Conservation (phyloP, 2,329 filamentous ascomycete genomes). For the Xylaria sp. region DNA sequence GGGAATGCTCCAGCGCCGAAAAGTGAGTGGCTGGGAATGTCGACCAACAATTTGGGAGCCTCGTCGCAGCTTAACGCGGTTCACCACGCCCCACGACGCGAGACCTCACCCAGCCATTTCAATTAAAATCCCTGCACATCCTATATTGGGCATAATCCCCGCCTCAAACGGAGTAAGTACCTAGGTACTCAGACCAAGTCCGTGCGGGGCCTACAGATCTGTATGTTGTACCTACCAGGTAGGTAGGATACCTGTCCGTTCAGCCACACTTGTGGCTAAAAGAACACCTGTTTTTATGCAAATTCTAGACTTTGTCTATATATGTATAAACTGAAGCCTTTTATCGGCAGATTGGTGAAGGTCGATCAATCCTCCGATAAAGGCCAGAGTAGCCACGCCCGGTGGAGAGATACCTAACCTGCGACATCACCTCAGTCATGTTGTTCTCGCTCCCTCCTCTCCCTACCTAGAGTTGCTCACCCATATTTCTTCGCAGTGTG, state of each 20-base stretch:
- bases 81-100: slow-evolving; percentile 19
- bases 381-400: slow-evolving; percentile 24
- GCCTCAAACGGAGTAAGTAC: too few species aligned
- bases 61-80: slow-evolving; percentile 16
- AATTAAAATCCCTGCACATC: slow-evolving; percentile 36
- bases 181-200: too few species aligned
- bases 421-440: not conserved
- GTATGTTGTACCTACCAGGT: too few species aligned
- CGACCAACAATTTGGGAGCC: slow-evolving; percentile 9
- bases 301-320: not conserved
- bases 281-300: not conserved
- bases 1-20: slow-evolving; percentile 24
- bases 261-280: not conserved
- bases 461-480: not conserved
- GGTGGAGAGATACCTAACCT: not conserved
- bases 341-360: not conserved
- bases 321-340: not conserved
- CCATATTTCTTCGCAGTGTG: slow-evolving; percentile 6
- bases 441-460: slow-evolving; percentile 3
- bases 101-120: slow-evolving; percentile 34
- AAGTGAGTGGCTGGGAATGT: slow-evolving; percentile 35
- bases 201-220: too few species aligned
- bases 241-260: too few species aligned
- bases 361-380: slow-evolving; percentile 22
- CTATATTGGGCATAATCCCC: not conserved